Evolutionary conservation across 768 basidiomycete species (phyloP).

Genomic region (Gyrodon lividus): DNA sequence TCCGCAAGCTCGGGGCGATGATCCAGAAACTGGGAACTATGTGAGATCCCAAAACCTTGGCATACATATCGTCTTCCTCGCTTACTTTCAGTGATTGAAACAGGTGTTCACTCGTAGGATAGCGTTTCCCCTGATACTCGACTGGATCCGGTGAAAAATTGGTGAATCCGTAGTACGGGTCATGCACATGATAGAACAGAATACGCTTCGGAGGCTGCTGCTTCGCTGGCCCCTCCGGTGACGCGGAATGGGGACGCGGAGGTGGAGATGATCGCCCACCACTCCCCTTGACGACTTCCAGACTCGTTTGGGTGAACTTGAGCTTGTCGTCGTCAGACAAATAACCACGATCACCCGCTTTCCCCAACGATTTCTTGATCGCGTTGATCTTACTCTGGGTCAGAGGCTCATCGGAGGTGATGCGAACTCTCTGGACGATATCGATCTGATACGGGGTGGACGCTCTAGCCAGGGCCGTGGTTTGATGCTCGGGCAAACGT

Average conservation of each 20-base stretch:
- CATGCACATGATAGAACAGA: conserved; percentile 32
- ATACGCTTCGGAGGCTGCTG: conserved; percentile 26
- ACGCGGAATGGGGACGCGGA: conserved; percentile 23
- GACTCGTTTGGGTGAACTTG: conserved; percentile 27
- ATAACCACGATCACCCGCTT: conserved; percentile 27
- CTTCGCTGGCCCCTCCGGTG: conserved; percentile 12
- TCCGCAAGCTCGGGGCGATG: conserved; percentile 35
- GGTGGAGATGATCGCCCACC: conserved; percentile 2
- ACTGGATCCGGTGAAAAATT: conserved; percentile 46
- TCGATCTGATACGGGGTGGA: conserved; percentile 25
- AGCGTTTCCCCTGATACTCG: conserved; percentile 36
- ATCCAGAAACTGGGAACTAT: conserved; percentile 31
- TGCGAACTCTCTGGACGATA: conserved; percentile 30
- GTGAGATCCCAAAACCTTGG: conserved; percentile 11
- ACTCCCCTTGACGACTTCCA: conserved; percentile 22
- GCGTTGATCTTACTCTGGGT: conserved; percentile 26
- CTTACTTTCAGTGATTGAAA: conserved; percentile 46
- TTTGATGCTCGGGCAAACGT: background rate
- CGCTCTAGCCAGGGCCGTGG: background rate
- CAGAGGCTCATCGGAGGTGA: conserved; percentile 28
- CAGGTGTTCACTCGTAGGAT: conserved; percentile 48
- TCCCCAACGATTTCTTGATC: conserved; percentile 30
- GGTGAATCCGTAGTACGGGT: conserved; percentile 40
- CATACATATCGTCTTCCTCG: background rate
- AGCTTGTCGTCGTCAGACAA: conserved; percentile 30